phyloP scores from a whole-genome alignment of 805 yeast genomes.

The Wickerhamomyces queroliae region DNA sequence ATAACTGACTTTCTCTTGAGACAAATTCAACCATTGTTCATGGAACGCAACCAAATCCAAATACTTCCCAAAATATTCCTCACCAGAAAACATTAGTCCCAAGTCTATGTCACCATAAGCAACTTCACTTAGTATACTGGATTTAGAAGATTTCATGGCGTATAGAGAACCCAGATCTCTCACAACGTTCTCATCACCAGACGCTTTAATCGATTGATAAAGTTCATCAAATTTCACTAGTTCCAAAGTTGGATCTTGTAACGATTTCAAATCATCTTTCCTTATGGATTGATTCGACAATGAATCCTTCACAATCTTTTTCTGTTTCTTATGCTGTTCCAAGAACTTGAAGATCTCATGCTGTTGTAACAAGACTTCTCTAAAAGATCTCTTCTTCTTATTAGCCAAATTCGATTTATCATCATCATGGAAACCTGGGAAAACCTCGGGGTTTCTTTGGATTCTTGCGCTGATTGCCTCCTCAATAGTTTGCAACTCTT shows the following conservation, averaged over 20 bases:
- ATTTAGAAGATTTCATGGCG: slow-evolving; percentile 12
- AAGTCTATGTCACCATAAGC: slow-evolving; percentile 45
- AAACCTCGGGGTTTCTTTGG: slow-evolving; percentile 51
- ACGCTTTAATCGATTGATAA: slow-evolving; percentile 25
- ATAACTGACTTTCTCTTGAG: slow-evolving; percentile 34
- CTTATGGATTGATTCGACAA: slow-evolving; percentile 16
- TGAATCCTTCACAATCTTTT: slow-evolving; percentile 8
- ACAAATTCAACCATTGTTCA: slow-evolving; percentile 46
- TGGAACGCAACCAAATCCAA: slow-evolving; percentile 52
- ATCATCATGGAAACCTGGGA: slow-evolving; percentile 26
- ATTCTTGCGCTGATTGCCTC: slow-evolving; percentile 58
- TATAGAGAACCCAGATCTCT: slow-evolving; percentile 16
- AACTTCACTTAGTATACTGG: slow-evolving; percentile 39
- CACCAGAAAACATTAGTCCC: slow-evolving; percentile 45
- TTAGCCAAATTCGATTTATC: slow-evolving; percentile 26
- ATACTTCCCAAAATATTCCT: slow-evolving; percentile 59
- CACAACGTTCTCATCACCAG: slow-evolving; percentile 24
- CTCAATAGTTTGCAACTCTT: slow-evolving; percentile 72
- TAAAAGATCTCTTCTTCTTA: slow-evolving; percentile 35
- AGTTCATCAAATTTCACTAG: slow-evolving; percentile 34
- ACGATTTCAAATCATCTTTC: slow-evolving; percentile 6
- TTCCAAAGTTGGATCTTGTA: slow-evolving; percentile 19
- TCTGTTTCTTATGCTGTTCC: slow-evolving; percentile 35
- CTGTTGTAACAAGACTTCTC: slow-evolving; percentile 53
- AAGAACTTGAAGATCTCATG: slow-evolving; percentile 58